Conservation (phyloP, 768 basidiomycete genomes). For the Xerocomellus dryophilus region DNA sequence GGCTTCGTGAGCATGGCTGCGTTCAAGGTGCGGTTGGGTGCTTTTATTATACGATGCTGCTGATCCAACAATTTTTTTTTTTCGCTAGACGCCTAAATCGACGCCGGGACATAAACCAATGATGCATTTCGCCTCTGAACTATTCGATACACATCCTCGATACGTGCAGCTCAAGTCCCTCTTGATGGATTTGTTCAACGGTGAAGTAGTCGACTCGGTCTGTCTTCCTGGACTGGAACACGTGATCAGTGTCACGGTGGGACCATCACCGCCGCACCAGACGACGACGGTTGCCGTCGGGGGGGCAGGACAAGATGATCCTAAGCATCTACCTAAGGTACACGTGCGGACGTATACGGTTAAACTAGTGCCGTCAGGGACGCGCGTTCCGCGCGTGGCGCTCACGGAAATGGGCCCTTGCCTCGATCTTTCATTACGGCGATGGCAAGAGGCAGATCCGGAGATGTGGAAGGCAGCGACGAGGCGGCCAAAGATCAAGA, state of each 20-base stretch:
- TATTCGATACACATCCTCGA: conserved; percentile 93
- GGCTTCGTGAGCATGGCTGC: conserved; percentile 72
- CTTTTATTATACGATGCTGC: too few relatives aligned
- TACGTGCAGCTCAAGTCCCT: conserved; percentile 90
- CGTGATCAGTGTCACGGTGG: conserved; percentile 79
- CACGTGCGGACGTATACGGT: conserved; percentile 88
- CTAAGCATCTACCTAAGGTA: conserved; percentile 64
- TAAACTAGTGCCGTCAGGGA: conserved; percentile 70
- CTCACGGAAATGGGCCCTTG: conserved; percentile 89
- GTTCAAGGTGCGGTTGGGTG: conserved; percentile 62
- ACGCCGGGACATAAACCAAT: conserved; percentile 87
- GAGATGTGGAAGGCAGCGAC: conserved; percentile 80
- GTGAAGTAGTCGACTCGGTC: conserved; percentile 78
- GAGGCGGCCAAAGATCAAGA: conserved; percentile 83
- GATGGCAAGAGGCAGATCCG: conserved; percentile 70
- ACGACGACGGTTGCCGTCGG: neutral
- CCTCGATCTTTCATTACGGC: conserved; percentile 76
- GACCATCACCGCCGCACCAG: conserved; percentile 53
- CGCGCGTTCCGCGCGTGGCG: conserved; percentile 76
- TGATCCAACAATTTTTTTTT: neutral
- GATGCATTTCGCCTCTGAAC: conserved; percentile 92
- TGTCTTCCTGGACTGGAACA: conserved; percentile 83
- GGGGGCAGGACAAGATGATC: conserved; percentile 37
- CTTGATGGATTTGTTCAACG: conserved; percentile 88
- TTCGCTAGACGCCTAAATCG: conserved; percentile 67